phyloP scores from a whole-genome alignment of 768 basidiomycete species.

The Mycena leptocephala region DNA sequence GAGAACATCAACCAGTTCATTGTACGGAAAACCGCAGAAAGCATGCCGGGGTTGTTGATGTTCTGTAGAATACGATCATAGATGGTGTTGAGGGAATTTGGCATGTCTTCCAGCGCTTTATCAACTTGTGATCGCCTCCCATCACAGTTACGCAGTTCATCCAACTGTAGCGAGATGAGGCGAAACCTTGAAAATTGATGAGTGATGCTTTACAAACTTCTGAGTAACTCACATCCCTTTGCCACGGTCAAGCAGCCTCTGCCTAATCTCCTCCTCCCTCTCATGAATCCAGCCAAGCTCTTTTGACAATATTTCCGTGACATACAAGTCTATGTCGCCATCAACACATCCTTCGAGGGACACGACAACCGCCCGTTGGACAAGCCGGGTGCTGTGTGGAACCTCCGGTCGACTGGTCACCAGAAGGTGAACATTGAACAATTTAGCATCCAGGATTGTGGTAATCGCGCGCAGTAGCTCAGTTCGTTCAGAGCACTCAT shows the following conservation, averaged over 20 bases:
- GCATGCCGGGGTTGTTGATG: constrained; percentile 31
- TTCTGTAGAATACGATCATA: constrained; percentile 42
- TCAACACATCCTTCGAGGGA: neutral
- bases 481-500: constrained; percentile 37
- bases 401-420: constrained; percentile 37
- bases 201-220: neutral
- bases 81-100: constrained; percentile 27
- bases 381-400: constrained; percentile 5
- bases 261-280: neutral
- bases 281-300: neutral
- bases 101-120: constrained; percentile 33
- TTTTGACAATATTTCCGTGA: neutral
- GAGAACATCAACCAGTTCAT: constrained; percentile 3
- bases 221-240: constrained; percentile 21
- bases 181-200: constrained; percentile 36
- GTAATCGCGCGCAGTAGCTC: constrained; percentile 23
- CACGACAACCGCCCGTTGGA: neutral
- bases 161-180: constrained; percentile 42
- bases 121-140: constrained; percentile 22
- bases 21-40: neutral
- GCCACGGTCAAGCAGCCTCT: neutral
- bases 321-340: constrained; percentile 16
- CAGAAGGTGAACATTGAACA: constrained; percentile 16
- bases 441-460: constrained; percentile 4
- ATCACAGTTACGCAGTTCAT: constrained; percentile 31